Percentiles rank a stretch among this genome's conserved stretches.
Conservation (phyloP, 805 yeast species). For the Starmerella cellae region DNA sequence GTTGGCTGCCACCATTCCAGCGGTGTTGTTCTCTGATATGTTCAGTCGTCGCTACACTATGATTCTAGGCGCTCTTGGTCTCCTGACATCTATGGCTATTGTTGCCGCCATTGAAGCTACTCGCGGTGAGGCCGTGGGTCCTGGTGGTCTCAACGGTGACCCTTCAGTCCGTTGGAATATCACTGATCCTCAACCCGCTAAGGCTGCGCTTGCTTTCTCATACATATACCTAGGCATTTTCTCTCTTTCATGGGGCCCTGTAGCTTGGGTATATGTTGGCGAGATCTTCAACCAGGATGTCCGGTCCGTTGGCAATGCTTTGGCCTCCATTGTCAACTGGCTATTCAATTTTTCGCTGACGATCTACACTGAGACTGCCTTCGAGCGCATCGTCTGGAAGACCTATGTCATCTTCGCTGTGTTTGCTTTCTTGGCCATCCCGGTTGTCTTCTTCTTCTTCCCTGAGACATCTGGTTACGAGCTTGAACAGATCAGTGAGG, state of each 20-base stretch:
- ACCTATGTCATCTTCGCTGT: conserved; percentile 65
- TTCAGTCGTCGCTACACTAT: conserved; percentile 65
- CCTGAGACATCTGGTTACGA: conserved; percentile 56
- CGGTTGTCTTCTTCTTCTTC: conserved; percentile 44
- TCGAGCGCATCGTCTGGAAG: conserved; percentile 58
- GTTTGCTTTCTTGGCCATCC: conserved; percentile 42
- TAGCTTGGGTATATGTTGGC: conserved; percentile 54
- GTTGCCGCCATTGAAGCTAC: conserved; percentile 20
- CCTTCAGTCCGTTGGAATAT: conserved; percentile 42
- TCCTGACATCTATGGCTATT: conserved; percentile 32
- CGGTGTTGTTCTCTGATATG: conserved; percentile 61
- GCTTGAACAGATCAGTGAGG: conserved; percentile 53
- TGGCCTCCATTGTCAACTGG: conserved; percentile 71
- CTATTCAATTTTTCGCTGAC: conserved; percentile 63
- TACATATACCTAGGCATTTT: conserved; percentile 57
- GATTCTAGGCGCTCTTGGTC: conserved; percentile 60
- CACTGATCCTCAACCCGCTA: conserved; percentile 33
- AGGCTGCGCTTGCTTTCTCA: conserved; percentile 40
- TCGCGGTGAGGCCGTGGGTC: conserved; percentile 14
- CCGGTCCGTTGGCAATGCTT: conserved; percentile 60
- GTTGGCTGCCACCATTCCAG: conserved; percentile 69
- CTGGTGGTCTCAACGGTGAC: conserved; percentile 17
- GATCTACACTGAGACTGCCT: conserved; percentile 55
- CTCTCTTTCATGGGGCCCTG: conserved; percentile 79
- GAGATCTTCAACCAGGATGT: conserved; percentile 59